phyloP scores from a whole-genome alignment of 805 yeast genomes.

The Schwanniomyces polymorphus region DNA sequence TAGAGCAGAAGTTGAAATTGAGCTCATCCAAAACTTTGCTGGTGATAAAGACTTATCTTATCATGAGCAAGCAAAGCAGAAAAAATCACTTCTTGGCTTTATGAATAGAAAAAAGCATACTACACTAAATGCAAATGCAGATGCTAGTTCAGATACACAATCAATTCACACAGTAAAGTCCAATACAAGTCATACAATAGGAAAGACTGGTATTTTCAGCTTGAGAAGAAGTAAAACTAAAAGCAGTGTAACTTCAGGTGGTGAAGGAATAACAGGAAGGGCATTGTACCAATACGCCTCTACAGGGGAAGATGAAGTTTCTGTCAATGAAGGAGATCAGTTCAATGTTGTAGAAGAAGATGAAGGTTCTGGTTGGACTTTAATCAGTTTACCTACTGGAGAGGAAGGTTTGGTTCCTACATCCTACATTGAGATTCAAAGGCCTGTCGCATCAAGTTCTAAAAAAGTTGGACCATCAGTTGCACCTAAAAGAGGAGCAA shows the following conservation, averaged over 20 bases:
- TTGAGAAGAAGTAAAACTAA: constrained; percentile 33
- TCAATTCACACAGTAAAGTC: constrained; percentile 35
- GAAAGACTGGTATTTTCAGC: constrained; percentile 35
- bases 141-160: constrained; percentile 24
- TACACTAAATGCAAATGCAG: constrained; percentile 6
- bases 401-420: constrained; percentile 83
- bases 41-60: constrained; percentile 70
- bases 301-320: constrained; percentile 73
- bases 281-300: constrained; percentile 70
- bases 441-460: constrained; percentile 4
- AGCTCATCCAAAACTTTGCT: constrained; percentile 83
- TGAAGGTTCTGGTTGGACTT: constrained; percentile 94
- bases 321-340: constrained; percentile 59
- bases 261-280: constrained; percentile 28
- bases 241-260: constrained; percentile 17
- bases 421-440: constrained; percentile 57
- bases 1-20: constrained; percentile 81
- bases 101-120: constrained; percentile 30
- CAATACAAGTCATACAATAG: constrained; percentile 26
- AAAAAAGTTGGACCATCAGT: constrained; percentile 73
- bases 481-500: constrained; percentile 75
- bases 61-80: constrained; percentile 48
- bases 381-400: constrained; percentile 45
- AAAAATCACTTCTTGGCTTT: constrained; percentile 61
- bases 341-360: constrained; percentile 63